Evolutionary conservation across 345 rosid genomes (phyloP).

Genomic region (Cardamine resedifolia): DNA sequence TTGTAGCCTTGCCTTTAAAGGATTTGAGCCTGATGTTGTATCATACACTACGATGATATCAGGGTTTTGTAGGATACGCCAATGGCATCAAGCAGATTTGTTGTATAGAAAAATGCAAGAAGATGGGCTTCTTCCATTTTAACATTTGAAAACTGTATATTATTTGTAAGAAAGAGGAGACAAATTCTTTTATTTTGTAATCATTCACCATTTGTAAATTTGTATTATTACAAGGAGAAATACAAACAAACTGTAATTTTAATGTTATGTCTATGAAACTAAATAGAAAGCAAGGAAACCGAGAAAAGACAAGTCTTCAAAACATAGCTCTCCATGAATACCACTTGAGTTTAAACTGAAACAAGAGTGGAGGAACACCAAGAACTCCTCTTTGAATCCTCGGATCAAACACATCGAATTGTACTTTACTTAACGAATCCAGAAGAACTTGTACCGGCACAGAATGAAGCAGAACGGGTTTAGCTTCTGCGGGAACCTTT

Average conservation of each 20-base stretch:
- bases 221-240: conserved; percentile 27
- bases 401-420: conserved; percentile 84
- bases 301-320: conserved; percentile 27
- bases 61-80: conserved; percentile 35
- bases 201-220: conserved; percentile 19
- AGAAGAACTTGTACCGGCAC: conserved; percentile 75
- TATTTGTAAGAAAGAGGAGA: background rate
- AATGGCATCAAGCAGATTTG: conserved; percentile 31
- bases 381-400: conserved; percentile 68
- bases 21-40: conserved; percentile 33
- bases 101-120: conserved; percentile 39
- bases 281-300: background rate
- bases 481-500: conserved; percentile 68
- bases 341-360: conserved; percentile 83
- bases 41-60: conserved; percentile 38
- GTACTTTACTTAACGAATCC: conserved; percentile 58
- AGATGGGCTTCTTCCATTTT: conserved; percentile 17
- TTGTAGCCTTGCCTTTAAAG: background rate
- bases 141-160: conserved; percentile 9
- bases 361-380: conserved; percentile 77
- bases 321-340: conserved; percentile 66
- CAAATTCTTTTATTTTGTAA: conserved; percentile 13
- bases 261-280: conserved; percentile 19
- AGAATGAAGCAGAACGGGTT: conserved; percentile 69
- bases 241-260: background rate